Evolutionary conservation across 306 rosid genomes (phyloP), one percentile per base, ranked within the genome.

Genomic region (Malus fusca): DNA sequence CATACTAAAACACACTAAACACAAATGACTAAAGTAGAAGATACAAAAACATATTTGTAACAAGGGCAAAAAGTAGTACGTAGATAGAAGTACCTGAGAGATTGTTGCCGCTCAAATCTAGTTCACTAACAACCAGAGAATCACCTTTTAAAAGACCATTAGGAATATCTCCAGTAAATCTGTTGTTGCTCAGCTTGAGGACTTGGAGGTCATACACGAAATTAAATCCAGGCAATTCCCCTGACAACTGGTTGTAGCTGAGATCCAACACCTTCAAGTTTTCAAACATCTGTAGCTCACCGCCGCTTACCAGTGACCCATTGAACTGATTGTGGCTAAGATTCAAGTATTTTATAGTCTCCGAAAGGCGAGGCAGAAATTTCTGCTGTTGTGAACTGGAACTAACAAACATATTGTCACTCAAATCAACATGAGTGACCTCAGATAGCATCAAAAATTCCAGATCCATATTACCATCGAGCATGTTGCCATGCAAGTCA

Each of bases 31-130:
- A 58, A 37, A 66, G 44, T 31, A 68, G 52, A 19, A 43, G 33
- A 69, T n/a, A 40, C 33, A 61, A 15, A 48, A 33, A 77, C 51
- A 63, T 69, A 55, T 74, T 82, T 52, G 44, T 25, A 33, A 76
- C 46, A 5, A 75, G 26, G 22, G 66, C 18, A 18, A 8, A 37
- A 37, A 22, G 72, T 25, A 30, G 52, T 15, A 37, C 1, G 42
- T 37, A 30, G 11, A 60, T 22, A 21, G 15, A 79, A 63, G 40
- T 87, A 95, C 99, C 99, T 85, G 99, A 85, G 75, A 96, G 97
- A 75, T 96, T 90, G 86, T 96, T 96, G 88, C 84, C 97, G 73
- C 99, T 96, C 93, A 96, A 87, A 88, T 96, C 99, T 46, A 96
- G 84, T 75, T 96, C 98, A 48, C 74, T 84, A 68, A 92, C 80